Conservation (phyloP, 2,329 filamentous ascomycete genomes). For the Colletotrichum simmondsii region DNA sequence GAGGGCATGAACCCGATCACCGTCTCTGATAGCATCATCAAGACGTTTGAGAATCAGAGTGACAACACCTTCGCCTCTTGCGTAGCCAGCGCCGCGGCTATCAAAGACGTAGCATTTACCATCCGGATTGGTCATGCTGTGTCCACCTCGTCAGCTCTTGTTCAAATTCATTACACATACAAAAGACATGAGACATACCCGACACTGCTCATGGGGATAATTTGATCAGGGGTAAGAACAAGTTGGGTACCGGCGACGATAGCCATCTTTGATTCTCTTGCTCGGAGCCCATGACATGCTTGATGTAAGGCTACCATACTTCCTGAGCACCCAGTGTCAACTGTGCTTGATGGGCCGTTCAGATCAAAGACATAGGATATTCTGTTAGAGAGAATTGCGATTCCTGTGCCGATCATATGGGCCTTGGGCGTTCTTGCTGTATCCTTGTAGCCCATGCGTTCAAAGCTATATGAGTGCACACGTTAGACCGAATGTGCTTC, state of each 20-base stretch:
- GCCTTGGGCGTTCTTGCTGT: slow-evolving; percentile 43
- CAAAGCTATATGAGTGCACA: neutral
- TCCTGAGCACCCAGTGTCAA: slow-evolving; percentile 63
- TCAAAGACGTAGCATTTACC: slow-evolving; percentile 45
- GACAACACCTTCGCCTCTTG: slow-evolving; percentile 57
- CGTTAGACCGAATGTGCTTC: neutral
- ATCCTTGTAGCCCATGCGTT: slow-evolving; percentile 19
- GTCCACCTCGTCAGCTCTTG: neutral
- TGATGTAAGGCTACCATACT: slow-evolving; percentile 58
- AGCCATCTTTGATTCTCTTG: slow-evolving; percentile 39
- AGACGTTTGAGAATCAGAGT: slow-evolving; percentile 62
- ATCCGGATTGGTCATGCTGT: slow-evolving; percentile 36
- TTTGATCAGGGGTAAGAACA: slow-evolving; percentile 37
- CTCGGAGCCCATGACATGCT: slow-evolving; percentile 43
- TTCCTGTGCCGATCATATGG: slow-evolving; percentile 52
- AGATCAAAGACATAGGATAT: slow-evolving; percentile 60
- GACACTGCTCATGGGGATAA: slow-evolving; percentile 38
- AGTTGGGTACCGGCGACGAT: slow-evolving; percentile 38
- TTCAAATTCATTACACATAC: neutral
- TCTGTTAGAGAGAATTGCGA: slow-evolving; percentile 54
- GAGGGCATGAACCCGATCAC: slow-evolving; percentile 48
- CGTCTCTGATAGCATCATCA: slow-evolving; percentile 53
- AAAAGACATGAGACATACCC: neutral
- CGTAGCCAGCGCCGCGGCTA: slow-evolving; percentile 44
- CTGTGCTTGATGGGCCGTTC: slow-evolving; percentile 56